A percentile compares a stretch with the other conserved stretches of the same genome.
phyloP scores from a whole-genome alignment of 169 alveolate genomes.

The Cryptosporidium tyzzeri region DNA sequence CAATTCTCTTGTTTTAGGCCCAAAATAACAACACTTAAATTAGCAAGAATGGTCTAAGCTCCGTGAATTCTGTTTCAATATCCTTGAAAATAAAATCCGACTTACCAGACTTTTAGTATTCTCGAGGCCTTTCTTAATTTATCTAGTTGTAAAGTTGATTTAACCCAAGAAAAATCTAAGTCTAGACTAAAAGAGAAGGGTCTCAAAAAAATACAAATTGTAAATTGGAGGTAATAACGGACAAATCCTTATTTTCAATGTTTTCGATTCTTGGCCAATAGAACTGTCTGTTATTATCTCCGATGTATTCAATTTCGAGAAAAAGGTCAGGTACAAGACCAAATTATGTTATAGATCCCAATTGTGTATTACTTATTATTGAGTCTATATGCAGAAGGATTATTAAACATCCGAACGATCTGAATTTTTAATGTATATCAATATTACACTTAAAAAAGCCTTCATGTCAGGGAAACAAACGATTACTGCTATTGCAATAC shows the following conservation, averaged over 20 bases:
- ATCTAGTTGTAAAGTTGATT: slow-evolving; percentile 25
- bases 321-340: slow-evolving; percentile 14
- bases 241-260: slow-evolving; percentile 14
- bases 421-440: slow-evolving; percentile 37
- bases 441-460: slow-evolving; percentile 47
- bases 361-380: slow-evolving; percentile 16
- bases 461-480: slow-evolving; percentile 67
- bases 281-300: slow-evolving; percentile 18
- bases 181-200: slow-evolving; percentile 27
- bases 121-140: slow-evolving; percentile 7
- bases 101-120: neutral
- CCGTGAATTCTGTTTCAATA: neutral
- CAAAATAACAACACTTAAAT: slow-evolving; percentile 8
- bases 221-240: slow-evolving; percentile 49
- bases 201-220: slow-evolving; percentile 51
- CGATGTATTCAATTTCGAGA: slow-evolving; percentile 6
- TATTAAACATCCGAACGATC: slow-evolving; percentile 60
- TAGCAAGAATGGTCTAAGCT: neutral
- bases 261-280: slow-evolving; percentile 28
- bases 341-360: slow-evolving; percentile 35
- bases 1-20: neutral
- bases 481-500: slow-evolving; percentile 61
- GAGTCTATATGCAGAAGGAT: slow-evolving; percentile 41
- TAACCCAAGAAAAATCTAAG: slow-evolving; percentile 37
- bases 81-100: neutral